phyloP scores from a whole-genome alignment of 179 eudicot species.

The Camellia oleifera region DNA sequence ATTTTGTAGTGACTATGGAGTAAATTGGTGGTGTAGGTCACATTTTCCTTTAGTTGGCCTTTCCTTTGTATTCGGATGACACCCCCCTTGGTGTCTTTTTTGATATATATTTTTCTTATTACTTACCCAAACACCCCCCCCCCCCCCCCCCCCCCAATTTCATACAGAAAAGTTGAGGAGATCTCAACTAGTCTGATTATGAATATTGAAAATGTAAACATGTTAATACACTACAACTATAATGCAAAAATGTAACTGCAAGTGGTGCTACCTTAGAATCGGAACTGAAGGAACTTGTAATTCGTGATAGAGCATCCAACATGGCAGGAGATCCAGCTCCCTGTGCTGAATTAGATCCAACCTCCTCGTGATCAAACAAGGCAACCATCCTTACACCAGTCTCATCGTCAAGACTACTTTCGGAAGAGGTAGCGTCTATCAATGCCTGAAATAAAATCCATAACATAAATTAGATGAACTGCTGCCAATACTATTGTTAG shows the following conservation, averaged over 20 bases:
- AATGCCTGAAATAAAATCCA: constrained; percentile 59
- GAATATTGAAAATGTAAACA: not conserved
- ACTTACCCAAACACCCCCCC: too few species aligned
- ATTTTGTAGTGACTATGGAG: too few species aligned
- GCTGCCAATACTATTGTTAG: not conserved
- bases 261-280: constrained; percentile 36
- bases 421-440: constrained; percentile 76
- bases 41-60: too few species aligned
- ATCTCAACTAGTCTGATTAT: not conserved
- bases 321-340: constrained; percentile 97
- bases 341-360: constrained; percentile 96
- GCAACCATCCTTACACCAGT: constrained; percentile 92
- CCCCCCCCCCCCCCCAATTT: not conserved
- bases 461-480: not conserved
- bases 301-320: constrained; percentile 78
- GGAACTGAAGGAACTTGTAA: constrained; percentile 64
- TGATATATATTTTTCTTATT: too few species aligned
- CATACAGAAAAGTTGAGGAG: not conserved
- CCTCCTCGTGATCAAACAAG: constrained; percentile 90
- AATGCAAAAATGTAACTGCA: not conserved
- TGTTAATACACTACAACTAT: not conserved
- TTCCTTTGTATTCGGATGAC: too few species aligned
- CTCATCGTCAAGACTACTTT: constrained; percentile 77
- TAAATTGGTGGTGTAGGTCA: too few species aligned
- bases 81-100: too few species aligned